These are phyloP conservation scores for Solidago caesia DNA, from an alignment of 129 eudicot species.

Conservation along the genomic window DNA sequence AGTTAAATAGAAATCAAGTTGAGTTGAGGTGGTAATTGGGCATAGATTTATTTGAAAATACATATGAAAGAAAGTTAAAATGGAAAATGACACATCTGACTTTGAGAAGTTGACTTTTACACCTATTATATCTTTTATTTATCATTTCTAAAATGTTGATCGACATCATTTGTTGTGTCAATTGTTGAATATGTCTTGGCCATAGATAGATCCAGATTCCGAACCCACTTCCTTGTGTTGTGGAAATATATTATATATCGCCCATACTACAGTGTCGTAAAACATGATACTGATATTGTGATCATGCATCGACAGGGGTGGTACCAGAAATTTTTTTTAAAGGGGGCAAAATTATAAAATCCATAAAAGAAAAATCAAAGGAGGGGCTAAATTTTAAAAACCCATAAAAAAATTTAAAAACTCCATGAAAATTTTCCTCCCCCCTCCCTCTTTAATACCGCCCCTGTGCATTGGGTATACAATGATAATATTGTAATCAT, in stretches of 20 bases:
- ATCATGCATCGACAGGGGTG: too few relatives aligned
- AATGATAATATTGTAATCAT: too few relatives aligned
- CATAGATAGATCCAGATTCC: neutral
- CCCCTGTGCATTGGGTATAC: too few relatives aligned
- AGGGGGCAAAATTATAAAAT: too few relatives aligned
- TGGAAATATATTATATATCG: neutral
- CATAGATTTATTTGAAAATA: neutral
- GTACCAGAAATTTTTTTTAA: too few relatives aligned
- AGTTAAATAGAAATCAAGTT: neutral
- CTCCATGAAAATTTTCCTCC: too few relatives aligned
- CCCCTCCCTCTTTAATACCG: too few relatives aligned
- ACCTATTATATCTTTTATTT: neutral
- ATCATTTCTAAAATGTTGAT: neutral
- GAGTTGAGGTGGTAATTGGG: slow-evolving; percentile 9
- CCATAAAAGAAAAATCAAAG: too few relatives aligned
- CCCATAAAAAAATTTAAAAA: too few relatives aligned
- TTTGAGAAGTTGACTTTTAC: slow-evolving; percentile 18
- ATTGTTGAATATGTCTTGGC: neutral
- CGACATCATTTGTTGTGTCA: neutral
- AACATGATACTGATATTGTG: neutral
- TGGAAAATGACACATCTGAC: slow-evolving; percentile 39
- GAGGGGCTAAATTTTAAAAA: too few relatives aligned
- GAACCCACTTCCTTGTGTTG: neutral
- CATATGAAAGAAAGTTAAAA: slow-evolving; percentile 9
- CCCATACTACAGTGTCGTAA: neutral